These are phyloP conservation scores for Hypoxylon sp. DNA, from an alignment of 2,329 filamentous ascomycete species.

Conservation along the genomic window DNA sequence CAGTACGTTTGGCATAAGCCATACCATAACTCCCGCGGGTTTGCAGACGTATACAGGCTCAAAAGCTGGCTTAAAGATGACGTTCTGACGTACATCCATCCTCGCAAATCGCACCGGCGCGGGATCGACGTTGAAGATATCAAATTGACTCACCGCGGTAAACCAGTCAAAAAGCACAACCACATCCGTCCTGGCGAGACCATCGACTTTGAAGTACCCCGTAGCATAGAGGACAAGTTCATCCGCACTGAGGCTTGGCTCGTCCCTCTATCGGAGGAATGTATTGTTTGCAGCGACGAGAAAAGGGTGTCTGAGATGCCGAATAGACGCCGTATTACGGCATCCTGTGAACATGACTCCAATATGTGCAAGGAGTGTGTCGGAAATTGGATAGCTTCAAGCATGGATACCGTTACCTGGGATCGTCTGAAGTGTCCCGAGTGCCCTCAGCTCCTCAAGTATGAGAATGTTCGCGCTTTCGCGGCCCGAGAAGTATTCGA, in stretches of 20 bases:
- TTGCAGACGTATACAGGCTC: constrained; percentile 32
- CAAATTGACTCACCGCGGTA: constrained; percentile 36
- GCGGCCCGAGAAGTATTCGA: constrained; percentile 51
- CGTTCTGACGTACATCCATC: constrained; percentile 38
- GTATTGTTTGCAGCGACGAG: constrained; percentile 55
- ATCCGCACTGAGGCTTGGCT: constrained; percentile 55
- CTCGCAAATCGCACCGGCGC: constrained; percentile 26
- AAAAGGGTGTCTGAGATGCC: constrained; percentile 56
- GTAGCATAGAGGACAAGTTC: constrained; percentile 50
- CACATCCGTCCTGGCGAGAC: constrained; percentile 48
- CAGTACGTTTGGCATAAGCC: constrained; percentile 54
- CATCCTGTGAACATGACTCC: constrained; percentile 50
- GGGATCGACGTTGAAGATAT: constrained; percentile 44
- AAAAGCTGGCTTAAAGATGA: constrained; percentile 43
- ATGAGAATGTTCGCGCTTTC: constrained; percentile 53
- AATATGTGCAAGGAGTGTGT: constrained; percentile 55
- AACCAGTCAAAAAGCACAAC: constrained; percentile 27
- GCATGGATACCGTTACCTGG: constrained; percentile 52
- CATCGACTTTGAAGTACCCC: constrained; percentile 53
- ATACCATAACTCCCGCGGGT: constrained; percentile 32
- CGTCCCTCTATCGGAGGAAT: constrained; percentile 51
- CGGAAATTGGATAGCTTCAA: constrained; percentile 54
- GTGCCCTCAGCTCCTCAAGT: constrained; percentile 52
- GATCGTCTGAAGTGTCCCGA: constrained; percentile 56
- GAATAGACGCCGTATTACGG: constrained; percentile 47